A percentile compares a stretch with the other conserved stretches of the same genome.
phyloP scores from a whole-genome alignment of 2,329 filamentous ascomycete genomes.

The Blumeria graminis region DNA sequence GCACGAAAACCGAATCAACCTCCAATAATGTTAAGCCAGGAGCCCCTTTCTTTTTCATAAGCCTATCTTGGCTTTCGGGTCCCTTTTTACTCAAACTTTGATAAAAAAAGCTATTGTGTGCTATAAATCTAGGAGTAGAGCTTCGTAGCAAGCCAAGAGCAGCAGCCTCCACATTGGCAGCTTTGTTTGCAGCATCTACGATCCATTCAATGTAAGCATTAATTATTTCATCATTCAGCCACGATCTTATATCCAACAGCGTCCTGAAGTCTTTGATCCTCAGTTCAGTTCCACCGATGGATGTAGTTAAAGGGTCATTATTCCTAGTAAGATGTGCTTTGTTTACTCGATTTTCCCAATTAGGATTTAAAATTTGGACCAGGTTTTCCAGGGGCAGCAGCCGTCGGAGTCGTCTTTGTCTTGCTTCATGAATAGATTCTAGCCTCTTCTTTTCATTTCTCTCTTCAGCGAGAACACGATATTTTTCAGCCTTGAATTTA shows the following conservation, averaged over 20 bases:
- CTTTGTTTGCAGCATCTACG: conserved; percentile 31
- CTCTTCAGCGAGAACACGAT: background rate
- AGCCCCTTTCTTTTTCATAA: conserved; percentile 32
- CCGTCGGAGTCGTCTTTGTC: conserved; percentile 10
- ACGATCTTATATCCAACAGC: conserved; percentile 29
- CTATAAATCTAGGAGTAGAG: conserved; percentile 33
- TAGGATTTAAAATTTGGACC: conserved; percentile 13
- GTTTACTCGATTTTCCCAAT: conserved; percentile 19
- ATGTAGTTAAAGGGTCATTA: conserved; percentile 19
- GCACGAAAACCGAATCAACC: conserved; percentile 44
- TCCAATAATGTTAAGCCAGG: conserved; percentile 35
- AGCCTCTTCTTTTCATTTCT: conserved; percentile 6
- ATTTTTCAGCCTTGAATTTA: background rate
- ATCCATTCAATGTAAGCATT: conserved; percentile 40
- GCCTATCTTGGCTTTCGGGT: conserved; percentile 24
- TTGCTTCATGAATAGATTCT: conserved; percentile 7
- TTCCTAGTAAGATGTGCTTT: conserved; percentile 11
- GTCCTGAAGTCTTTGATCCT: conserved; percentile 36
- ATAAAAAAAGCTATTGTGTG: conserved; percentile 43
- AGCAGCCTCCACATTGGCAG: conserved; percentile 20
- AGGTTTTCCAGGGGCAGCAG: conserved; percentile 8
- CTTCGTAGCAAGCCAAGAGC: conserved; percentile 15
- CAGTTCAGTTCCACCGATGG: conserved; percentile 26
- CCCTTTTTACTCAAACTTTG: conserved; percentile 25
- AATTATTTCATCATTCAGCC: conserved; percentile 59